Base-by-base conservation (phyloP, 305 asterid genomes). In the Nicotiana rustica region DNA sequence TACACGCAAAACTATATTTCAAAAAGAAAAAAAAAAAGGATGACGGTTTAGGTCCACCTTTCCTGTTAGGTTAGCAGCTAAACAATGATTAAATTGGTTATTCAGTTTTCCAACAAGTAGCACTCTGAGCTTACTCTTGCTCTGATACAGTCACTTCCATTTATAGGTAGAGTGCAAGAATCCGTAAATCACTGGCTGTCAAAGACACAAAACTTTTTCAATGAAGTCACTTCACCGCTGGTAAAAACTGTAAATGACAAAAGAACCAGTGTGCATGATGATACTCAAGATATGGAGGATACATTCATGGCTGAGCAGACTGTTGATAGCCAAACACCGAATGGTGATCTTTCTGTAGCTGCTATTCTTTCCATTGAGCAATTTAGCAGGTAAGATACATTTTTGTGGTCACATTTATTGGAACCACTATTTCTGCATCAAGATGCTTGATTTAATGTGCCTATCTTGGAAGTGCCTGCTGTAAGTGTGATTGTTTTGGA, bases 311-410 rank as follows among this genome's bases (percentile, higher is more conserved):
- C 89, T 76, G 98, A 94, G 84, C 98, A 87, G 88, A 93, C 99
- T 56, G 80, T 95, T 73, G 93, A 93, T 85, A 86, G 91, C 82
- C 88, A 80, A 90, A 92, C 89, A 65, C 91, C 93, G 41, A 88
- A 85, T 67, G 99, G 99, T 80, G 89, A 92, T 60, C 93, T 97
- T 83, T 97, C 99, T 41, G 92, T 90, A 61, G 96, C 94, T 80
- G 93, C 99, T 67, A 90, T 97, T 85, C 80, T 93, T 86, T 97
- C 99, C 84, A 89, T 97, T 31, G 99, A 97, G 93, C 99, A 95
- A 88, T 97, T 97, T 87, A 92, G 98, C 97, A 88, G 98, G 99
- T 96, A 93, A 84, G 82, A 83, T 17, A 29, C 80, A 76, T 55
- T 55, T 14, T 76, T 25, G 2, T 52, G 79, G 65, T 75, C 79